Evolutionary conservation across 306 rosid genomes (phyloP), one percentile per base, ranked within the genome.

Genomic region (Carpinus viminea): DNA sequence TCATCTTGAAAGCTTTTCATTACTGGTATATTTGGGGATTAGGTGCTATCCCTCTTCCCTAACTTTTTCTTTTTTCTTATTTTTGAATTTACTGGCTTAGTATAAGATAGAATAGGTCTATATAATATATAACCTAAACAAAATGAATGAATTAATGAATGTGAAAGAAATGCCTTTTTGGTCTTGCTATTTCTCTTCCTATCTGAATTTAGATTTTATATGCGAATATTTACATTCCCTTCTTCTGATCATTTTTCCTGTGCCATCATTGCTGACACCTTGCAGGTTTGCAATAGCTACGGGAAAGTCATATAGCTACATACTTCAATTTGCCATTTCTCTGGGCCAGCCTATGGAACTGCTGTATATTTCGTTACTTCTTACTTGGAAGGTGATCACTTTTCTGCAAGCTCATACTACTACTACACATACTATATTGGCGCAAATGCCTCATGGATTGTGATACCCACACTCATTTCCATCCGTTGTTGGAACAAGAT

Each of bases 321-420:
- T 93, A 61, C 93, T 95, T 75, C 98, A 95, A 83, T 89, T 96
- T 36, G 94, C 94, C 55, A 79, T 96, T 79, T 96, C 93, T 54
- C 70, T 96, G 78, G 92, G 98, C 16, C 99, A 96, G 85, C 90
- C 12, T 93, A 95, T 8, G 98, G 97, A 80, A 80, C 88, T 41
- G 84, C 80, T 41, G 84, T 90, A 18, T 95, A 93, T 79, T 95
- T 81, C 86, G 50, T 89, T 70, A 90, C 99, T 16, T 81, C 97
- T 53, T 61, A 76, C 47, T 78, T 95, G 88, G 92, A 95, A 52
- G 99, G 99, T 47, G 97, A 93, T 78, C 79, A 91, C 53, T 93
- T 93, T 72, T 79, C 96, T 57, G 72, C 91, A 21, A 88, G 46
- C 74, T 18, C 92, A 12, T 84, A 81, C 73, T 89, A 91, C 84